phyloP scores from a whole-genome alignment of 2,329 filamentous ascomycete genomes.

The Cordyceps fumosorosea region DNA sequence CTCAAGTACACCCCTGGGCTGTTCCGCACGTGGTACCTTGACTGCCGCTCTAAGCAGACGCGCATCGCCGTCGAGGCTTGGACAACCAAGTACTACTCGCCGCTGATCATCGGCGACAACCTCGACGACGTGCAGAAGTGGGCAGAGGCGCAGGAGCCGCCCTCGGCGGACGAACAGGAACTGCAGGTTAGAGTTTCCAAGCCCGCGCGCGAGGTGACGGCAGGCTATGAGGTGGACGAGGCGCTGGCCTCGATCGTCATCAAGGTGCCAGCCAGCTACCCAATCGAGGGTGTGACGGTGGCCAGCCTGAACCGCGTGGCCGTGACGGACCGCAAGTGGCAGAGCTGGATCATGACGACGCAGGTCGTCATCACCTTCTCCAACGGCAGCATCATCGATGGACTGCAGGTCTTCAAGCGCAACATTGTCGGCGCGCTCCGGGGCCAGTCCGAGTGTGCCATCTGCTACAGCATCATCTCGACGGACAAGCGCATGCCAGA shows the following conservation, averaged over 20 bases:
- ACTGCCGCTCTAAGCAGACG: constrained; percentile 74
- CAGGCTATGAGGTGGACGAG: constrained; percentile 83
- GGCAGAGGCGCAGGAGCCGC: constrained; percentile 47
- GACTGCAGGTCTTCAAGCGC: constrained; percentile 73
- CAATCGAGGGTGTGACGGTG: constrained; percentile 71
- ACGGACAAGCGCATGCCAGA: constrained; percentile 84
- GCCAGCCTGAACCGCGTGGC: constrained; percentile 75
- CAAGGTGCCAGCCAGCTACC: constrained; percentile 72
- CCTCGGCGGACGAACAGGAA: constrained; percentile 46
- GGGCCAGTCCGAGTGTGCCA: constrained; percentile 90
- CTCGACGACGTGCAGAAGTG: constrained; percentile 64
- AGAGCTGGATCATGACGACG: constrained; percentile 79
- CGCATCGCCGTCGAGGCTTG: constrained; percentile 72
- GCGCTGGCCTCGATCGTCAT: constrained; percentile 78
- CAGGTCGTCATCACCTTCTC: constrained; percentile 92
- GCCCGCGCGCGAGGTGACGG: constrained; percentile 68
- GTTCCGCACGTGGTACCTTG: constrained; percentile 79
- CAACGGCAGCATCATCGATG: constrained; percentile 82
- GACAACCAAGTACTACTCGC: constrained; percentile 79
- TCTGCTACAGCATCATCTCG: constrained; percentile 92
- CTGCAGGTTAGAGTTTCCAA: constrained; percentile 64
- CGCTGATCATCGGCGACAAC: constrained; percentile 57
- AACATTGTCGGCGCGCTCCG: constrained; percentile 86
- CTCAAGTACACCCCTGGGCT: constrained; percentile 72
- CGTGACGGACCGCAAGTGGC: constrained; percentile 87